Conservation (phyloP, 345 rosid genomes). For the Fremontodendron californicum region DNA sequence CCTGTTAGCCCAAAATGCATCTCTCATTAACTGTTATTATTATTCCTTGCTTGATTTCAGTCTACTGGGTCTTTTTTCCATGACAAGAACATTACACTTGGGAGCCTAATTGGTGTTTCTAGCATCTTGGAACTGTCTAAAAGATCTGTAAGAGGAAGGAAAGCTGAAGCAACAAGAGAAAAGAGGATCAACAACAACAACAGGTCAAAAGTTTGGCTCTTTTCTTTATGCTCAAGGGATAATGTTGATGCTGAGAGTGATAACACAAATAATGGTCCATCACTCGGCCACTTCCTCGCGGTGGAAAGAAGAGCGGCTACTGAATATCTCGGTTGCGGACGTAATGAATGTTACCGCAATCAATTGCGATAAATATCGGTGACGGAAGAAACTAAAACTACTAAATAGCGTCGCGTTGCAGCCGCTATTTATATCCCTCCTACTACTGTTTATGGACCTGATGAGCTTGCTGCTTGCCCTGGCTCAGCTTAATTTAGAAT, state of each 20-base stretch:
- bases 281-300: background rate
- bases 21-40: too few species aligned
- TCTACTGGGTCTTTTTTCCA: constrained; percentile 70
- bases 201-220: background rate
- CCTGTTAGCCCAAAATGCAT: too few species aligned
- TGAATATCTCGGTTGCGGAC: background rate
- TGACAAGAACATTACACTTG: constrained; percentile 57
- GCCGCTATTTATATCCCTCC: too few species aligned
- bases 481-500: background rate
- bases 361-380: too few species aligned
- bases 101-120: constrained; percentile 60
- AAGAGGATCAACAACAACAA: constrained; percentile 24
- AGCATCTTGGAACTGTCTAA: constrained; percentile 47
- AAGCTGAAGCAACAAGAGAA: constrained; percentile 22
- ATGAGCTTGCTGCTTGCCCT: background rate
- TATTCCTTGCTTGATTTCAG: constrained; percentile 30
- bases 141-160: constrained; percentile 43
- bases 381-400: too few species aligned
- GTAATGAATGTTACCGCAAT: too few species aligned
- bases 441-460: background rate
- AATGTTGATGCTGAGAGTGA: background rate
- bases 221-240: constrained; percentile 7
- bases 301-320: background rate
- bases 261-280: background rate
- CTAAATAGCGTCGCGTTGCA: too few species aligned